Base-by-base conservation (phyloP, 176 grass and related monocot genomes). In the Calamus simplicifolius region DNA sequence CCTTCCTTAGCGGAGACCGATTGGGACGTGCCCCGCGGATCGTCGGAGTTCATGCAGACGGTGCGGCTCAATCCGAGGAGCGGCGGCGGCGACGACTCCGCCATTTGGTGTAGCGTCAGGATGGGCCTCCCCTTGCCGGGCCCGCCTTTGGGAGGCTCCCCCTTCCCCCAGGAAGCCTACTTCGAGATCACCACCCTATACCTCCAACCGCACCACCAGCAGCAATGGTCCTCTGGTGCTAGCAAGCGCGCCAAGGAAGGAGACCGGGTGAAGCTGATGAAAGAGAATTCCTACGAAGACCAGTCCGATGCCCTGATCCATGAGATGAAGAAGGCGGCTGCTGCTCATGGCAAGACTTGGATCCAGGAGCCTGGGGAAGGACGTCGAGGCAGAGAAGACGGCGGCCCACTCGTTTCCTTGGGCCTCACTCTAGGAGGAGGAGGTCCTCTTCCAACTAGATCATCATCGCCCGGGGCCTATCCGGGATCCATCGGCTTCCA, bases 141-240 rank as follows among this genome's bases (percentile, higher is more conserved):
- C 3, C 94, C 94, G 48, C 66, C 79, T 13, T 78, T 98, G 51
- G 51, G 63, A 38, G 76, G 82, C 14, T 17, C 82, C 55, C 85
- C 94, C 7, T 99, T 99, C 65, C 85, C 88, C 18, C 81, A 93
- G 71, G 94, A 99, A 49, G 78, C 79, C 5, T 99, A 99, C 62
- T 81, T 93, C 54, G 94, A 99, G 87, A 67, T 99, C 76, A 88
- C 84, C 49, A 77, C 89, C 81, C 79, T 99, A 21, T 93, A 89
- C 59, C 71, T 99, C 0, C 73, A 80, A 50, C 49, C 63, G 16
- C 77, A 68, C 43, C 73, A 61, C 25, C 75, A 54, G 15, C 83
- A 73, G 4, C 74, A 84, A 48, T 81, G 75, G 88, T 51, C 69
- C 59, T 85, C 82, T 2, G 50, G 78, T 51, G 51, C 73, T 4